phyloP scores from a whole-genome alignment of 257 asterid genomes.

The Solanum gandarillasii region DNA sequence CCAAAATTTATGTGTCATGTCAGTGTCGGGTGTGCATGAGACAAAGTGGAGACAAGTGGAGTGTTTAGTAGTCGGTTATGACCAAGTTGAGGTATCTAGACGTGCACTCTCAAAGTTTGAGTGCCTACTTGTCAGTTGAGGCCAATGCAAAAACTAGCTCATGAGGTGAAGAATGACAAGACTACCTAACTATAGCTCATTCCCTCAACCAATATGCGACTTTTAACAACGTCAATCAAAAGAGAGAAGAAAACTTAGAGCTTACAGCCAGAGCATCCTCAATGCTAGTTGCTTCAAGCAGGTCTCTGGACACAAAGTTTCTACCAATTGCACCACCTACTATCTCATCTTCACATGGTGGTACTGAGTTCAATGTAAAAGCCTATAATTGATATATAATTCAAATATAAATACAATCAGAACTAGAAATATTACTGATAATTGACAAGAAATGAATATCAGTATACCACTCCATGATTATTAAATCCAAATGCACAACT shows the following conservation, averaged over 20 bases:
- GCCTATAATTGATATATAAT: slow-evolving; percentile 31
- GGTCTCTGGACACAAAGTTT: slow-evolving; percentile 71
- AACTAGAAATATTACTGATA: not conserved
- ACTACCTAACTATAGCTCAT: not conserved
- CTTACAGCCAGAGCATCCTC: slow-evolving; percentile 67
- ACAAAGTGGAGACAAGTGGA: not conserved
- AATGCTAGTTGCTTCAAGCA: slow-evolving; percentile 62
- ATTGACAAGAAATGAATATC: not conserved
- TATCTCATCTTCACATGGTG: slow-evolving; percentile 59
- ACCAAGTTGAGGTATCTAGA: not conserved
- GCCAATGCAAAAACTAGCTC: not conserved
- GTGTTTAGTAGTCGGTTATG: not conserved
- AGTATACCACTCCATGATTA: slow-evolving; percentile 51
- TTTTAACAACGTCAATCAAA: not conserved
- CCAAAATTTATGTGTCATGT: not conserved
- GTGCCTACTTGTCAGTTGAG: not conserved
- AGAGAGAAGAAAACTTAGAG: not conserved
- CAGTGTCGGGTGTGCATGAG: not conserved
- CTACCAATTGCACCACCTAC: slow-evolving; percentile 67
- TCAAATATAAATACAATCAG: not conserved
- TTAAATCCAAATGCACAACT: slow-evolving; percentile 93
- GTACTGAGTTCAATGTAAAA: slow-evolving; percentile 78
- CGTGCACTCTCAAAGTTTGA: not conserved
- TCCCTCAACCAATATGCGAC: not conserved
- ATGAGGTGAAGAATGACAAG: not conserved